A percentile compares a stretch with the other conserved stretches of the same genome.
phyloP scores from a whole-genome alignment of 306 rosid species.

The Gynostemma pentaphyllum region DNA sequence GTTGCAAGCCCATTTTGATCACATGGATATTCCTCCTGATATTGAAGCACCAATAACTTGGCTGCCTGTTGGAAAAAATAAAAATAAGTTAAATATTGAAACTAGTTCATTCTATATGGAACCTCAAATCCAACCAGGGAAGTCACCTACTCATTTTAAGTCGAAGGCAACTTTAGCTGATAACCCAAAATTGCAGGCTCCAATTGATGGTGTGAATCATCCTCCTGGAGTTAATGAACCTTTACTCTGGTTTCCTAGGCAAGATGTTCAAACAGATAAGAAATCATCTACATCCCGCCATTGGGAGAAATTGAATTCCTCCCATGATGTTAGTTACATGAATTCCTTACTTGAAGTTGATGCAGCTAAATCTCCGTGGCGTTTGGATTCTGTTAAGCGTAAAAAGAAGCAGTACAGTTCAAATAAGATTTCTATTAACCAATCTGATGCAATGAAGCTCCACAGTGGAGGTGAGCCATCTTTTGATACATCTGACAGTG shows the following conservation, averaged over 20 bases:
- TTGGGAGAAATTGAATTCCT: slow-evolving; percentile 16
- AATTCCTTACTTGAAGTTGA: slow-evolving; percentile 28
- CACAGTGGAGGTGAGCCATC: slow-evolving; percentile 28
- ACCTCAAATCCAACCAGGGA: slow-evolving; percentile 17
- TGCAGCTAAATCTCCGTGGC: slow-evolving; percentile 32
- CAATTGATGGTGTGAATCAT: slow-evolving; percentile 14
- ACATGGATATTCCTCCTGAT: slow-evolving; percentile 56
- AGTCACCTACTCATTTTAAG: slow-evolving; percentile 14
- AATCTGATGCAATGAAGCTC: slow-evolving; percentile 22
- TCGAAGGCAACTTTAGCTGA: slow-evolving; percentile 12
- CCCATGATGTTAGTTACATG: slow-evolving; percentile 16
- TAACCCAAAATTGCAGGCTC: slow-evolving; percentile 24
- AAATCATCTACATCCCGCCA: slow-evolving; percentile 19
- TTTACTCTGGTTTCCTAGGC: slow-evolving; percentile 18
- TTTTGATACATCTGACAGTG: slow-evolving; percentile 6
- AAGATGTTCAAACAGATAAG: slow-evolving; percentile 25
- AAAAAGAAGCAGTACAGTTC: slow-evolving; percentile 37
- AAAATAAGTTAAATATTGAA: slow-evolving; percentile 16
- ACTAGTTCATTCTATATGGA: slow-evolving; percentile 21
- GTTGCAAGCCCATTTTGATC: slow-evolving; percentile 58
- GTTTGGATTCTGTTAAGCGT: slow-evolving; percentile 27
- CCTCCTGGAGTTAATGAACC: slow-evolving; percentile 15
- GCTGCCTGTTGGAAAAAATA: slow-evolving; percentile 24
- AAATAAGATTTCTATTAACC: slow-evolving; percentile 13
- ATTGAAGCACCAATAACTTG: slow-evolving; percentile 76